phyloP scores from a whole-genome alignment of 1,139 yeast species.

The Debaryomycetaceae sp. region DNA sequence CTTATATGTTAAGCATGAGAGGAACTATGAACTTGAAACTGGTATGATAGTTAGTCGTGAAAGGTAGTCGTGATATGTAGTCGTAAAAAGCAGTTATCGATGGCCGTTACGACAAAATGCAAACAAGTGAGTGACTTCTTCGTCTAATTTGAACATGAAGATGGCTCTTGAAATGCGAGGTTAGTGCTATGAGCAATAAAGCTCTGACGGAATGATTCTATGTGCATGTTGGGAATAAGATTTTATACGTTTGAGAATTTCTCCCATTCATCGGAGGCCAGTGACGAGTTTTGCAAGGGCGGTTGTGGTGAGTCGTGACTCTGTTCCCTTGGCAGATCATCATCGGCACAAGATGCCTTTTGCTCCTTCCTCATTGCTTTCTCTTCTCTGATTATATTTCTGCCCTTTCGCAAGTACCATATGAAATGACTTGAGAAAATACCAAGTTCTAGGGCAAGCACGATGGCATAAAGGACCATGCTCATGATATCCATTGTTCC shows the following conservation, averaged over 20 bases:
- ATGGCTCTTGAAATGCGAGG: no score
- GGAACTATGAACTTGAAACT: no score
- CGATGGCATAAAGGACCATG: conserved; percentile 66
- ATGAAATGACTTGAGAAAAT: conserved; percentile 65
- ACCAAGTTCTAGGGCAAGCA: conserved; percentile 72
- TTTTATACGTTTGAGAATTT: neutral
- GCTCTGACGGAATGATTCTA: no score
- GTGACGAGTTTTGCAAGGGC: neutral
- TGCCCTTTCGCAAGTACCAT: conserved; percentile 62
- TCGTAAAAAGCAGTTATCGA: no score
- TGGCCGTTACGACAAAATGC: no score
- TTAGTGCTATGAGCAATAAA: no score
- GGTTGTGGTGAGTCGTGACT: neutral
- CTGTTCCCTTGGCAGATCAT: neutral
- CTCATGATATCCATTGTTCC: conserved; percentile 73
- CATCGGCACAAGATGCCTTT: neutral
- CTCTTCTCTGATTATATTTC: conserved; percentile 20
- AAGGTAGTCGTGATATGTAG: no score
- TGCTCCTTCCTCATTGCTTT: conserved; percentile 12
- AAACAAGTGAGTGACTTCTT: no score
- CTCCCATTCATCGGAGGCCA: neutral
- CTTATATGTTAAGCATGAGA: no score
- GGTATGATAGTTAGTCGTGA: no score
- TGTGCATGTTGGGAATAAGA: neutral
- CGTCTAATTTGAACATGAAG: no score